Percentiles rank a stretch among this genome's conserved stretches.
Evolutionary conservation across 805 yeast species (phyloP).

Genomic region (Metschnikowia peoriensis): DNA sequence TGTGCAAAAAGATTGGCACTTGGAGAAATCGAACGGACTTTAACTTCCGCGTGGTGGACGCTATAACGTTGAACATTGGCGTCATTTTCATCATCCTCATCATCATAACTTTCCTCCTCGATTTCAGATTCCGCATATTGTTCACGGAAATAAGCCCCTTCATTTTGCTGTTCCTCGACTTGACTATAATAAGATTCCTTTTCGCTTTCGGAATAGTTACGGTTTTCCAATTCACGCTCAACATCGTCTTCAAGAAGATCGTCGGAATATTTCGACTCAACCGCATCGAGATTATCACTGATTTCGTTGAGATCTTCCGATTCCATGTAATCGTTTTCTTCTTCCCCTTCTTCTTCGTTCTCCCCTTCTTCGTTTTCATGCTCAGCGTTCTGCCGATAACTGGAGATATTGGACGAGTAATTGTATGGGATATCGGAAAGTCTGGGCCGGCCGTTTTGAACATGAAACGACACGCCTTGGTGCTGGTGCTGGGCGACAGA

Average conservation of each 20-base stretch:
- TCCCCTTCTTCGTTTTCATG: too few species aligned
- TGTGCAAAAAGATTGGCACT: conserved; percentile 3
- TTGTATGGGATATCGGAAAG: conserved; percentile 1
- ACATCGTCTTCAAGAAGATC: conserved; percentile 6
- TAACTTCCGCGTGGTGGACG: background rate
- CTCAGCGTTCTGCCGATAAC: background rate
- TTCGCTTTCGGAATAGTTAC: conserved; percentile 1
- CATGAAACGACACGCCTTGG: background rate
- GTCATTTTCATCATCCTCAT: background rate
- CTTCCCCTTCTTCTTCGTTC: too few species aligned
- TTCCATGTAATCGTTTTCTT: conserved; percentile 1
- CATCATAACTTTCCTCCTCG: background rate
- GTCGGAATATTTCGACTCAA: conserved; percentile 4
- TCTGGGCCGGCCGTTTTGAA: conserved; percentile 2
- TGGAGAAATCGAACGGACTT: background rate
- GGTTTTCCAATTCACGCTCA: conserved; percentile 1
- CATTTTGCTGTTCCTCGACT: background rate
- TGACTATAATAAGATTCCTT: conserved; percentile 4
- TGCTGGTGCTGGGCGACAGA: background rate
- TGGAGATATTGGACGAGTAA: background rate
- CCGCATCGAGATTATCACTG: conserved; percentile 7
- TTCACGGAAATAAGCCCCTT: background rate
- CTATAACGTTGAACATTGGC: background rate
- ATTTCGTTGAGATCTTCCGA: conserved; percentile 3
- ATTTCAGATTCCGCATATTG: background rate